These are phyloP conservation scores for Candida cerambycidarum DNA, from an alignment of 805 yeast species.

Conservation along the genomic window DNA sequence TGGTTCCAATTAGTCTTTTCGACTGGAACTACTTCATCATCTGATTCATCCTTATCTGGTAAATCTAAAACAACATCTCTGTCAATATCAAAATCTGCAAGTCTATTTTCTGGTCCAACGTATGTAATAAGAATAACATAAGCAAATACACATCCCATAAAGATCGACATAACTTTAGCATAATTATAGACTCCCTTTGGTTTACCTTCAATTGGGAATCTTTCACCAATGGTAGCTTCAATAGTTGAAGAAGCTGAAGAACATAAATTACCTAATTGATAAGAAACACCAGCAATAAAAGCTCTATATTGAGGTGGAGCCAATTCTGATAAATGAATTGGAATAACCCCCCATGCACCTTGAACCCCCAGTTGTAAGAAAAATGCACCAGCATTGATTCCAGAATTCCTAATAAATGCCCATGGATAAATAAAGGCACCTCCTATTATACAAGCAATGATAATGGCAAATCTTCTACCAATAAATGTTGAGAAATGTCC, in stretches of 20 bases:
- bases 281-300: constrained; percentile 61
- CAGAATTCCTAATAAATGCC: constrained; percentile 32
- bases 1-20: constrained; percentile 3
- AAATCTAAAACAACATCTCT: constrained; percentile 15
- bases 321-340: constrained; percentile 60
- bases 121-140: constrained; percentile 49
- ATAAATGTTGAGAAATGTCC: constrained; percentile 37
- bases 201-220: constrained; percentile 37
- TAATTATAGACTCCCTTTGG: constrained; percentile 41
- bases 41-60: constrained; percentile 9
- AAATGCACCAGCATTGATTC: constrained; percentile 58
- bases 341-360: constrained; percentile 71
- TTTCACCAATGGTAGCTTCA: constrained; percentile 60
- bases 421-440: constrained; percentile 44
- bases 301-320: constrained; percentile 64
- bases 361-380: constrained; percentile 64
- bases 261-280: constrained; percentile 68
- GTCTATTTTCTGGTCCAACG: constrained; percentile 59
- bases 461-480: constrained; percentile 37
- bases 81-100: constrained; percentile 22
- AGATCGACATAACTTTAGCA: constrained; percentile 64
- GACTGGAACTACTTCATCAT: constrained; percentile 1
- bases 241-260: constrained; percentile 70
- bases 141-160: constrained; percentile 62
- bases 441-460: constrained; percentile 32